Evolutionary conservation across 371 early-diverging fungal species (phyloP), one percentile per base, ranked within the genome.

Genomic region (Actinomucor elegans): DNA sequence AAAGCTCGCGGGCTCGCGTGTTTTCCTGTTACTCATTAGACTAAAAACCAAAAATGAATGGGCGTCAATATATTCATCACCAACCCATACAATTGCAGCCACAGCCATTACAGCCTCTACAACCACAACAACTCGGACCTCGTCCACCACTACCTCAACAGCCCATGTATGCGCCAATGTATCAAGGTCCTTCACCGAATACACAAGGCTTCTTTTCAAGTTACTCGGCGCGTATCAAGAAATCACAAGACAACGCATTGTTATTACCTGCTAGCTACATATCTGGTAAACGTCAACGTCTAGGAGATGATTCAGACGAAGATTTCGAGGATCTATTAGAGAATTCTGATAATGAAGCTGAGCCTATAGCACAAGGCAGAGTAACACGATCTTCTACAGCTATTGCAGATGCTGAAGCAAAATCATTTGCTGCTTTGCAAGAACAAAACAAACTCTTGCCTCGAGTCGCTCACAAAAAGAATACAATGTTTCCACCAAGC

Each of bases 171-270:
- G n/a, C 12, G 4, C 12, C 44, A 8, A 17, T 17, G 15, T 31
- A 31, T 31, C 10, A 12, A 15, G 29, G 28, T 2, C 27, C 29
- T 29, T 29, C 44, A 28, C 18, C 44, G 11, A 48, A 36, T n/a
- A 58, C 61, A 21, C 77, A 76, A 26, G 77, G 72, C 6, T 41
- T 62, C 5, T 77, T 61, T 33, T 73, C 77, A 15, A 69, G 65
- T 12, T 77, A 77, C 29, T 61, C 74, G 2, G 55, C 74, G 14
- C 65, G 77, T 40, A 44, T 77, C 17, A 67, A 66, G 26, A 64
- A 67, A 28, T 75, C 76, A 0, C 63, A 73, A 43, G 70, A 71
- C 28, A 73, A 73, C 47, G 74, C 77, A 5, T 52, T 77, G 12
- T 38, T 77, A 3, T 35, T 77, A 21, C 77, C 77, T 11, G 52